A percentile compares a stretch with the other conserved stretches of the same genome.
These are phyloP conservation scores for Mrakia gelida DNA, from an alignment of 768 basidiomycete genomes.

Conservation along the genomic window DNA sequence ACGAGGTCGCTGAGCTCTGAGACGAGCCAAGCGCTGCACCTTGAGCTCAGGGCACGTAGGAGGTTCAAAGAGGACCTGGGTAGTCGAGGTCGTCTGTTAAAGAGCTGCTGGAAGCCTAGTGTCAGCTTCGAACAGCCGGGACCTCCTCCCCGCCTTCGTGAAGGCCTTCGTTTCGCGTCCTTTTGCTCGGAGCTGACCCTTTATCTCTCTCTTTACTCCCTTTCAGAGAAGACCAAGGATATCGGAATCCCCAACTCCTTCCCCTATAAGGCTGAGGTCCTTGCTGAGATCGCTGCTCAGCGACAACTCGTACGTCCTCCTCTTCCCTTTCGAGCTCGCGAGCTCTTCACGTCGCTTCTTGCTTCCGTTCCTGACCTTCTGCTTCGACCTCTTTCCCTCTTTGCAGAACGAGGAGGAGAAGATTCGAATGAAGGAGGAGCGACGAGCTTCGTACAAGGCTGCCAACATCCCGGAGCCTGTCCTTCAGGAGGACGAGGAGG, in stretches of 20 bases:
- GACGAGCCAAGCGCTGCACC: neutral
- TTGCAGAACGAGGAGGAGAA: conserved; percentile 70
- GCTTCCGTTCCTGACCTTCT: neutral
- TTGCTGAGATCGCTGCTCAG: conserved; percentile 82
- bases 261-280: conserved; percentile 88
- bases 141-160: neutral
- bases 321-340: neutral
- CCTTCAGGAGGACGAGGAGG: conserved; percentile 49
- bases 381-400: neutral
- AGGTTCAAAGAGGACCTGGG: no score
- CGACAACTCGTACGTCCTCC: conserved; percentile 59
- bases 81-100: neutral
- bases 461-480: conserved; percentile 41
- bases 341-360: neutral
- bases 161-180: neutral
- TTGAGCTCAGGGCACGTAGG: neutral
- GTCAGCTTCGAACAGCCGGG: neutral
- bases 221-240: conserved; percentile 72
- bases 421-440: conserved; percentile 56
- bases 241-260: conserved; percentile 90
- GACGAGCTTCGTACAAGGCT: conserved; percentile 50
- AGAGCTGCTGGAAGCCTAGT: neutral
- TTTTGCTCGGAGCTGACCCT: neutral
- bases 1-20: neutral
- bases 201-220: neutral